Conservation (phyloP, 192 early-diverging fungal species). For the Rhizoclosmatium sp. region DNA sequence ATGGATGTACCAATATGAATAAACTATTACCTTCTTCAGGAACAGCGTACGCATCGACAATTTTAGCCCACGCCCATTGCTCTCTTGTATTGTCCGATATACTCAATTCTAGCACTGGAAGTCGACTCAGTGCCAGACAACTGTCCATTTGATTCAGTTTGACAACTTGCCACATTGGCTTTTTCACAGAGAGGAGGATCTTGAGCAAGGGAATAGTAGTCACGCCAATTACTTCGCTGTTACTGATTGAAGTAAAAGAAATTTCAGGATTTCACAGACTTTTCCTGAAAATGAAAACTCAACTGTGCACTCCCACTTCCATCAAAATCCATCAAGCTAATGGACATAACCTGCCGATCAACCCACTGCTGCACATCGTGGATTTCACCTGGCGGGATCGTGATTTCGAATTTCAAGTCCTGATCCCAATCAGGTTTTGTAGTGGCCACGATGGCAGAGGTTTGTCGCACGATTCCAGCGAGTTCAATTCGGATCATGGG, state of each 20-base stretch:
- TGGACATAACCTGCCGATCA: constrained; percentile 43
- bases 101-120: constrained; percentile 44
- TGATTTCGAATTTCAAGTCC: constrained; percentile 42
- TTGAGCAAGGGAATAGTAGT: constrained; percentile 45
- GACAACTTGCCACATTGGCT: constrained; percentile 45
- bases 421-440: constrained; percentile 50
- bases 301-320: constrained; percentile 19
- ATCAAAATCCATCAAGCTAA: constrained; percentile 46
- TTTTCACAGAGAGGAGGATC: constrained; percentile 43
- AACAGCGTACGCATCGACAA: constrained; percentile 40
- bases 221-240: constrained; percentile 41
- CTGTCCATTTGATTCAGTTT: constrained; percentile 15
- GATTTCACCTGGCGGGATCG: constrained; percentile 53
- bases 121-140: background rate
- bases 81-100: constrained; percentile 49
- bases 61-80: constrained; percentile 51
- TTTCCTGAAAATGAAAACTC: constrained; percentile 10
- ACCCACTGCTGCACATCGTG: constrained; percentile 56
- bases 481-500: constrained; percentile 44
- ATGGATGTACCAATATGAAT: background rate
- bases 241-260: background rate
- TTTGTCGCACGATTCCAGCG: constrained; percentile 34
- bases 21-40: constrained; percentile 43
- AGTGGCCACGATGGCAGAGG: constrained; percentile 39
- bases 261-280: too few relatives aligned